A percentile compares a stretch with the other conserved stretches of the same genome.
phyloP scores from a whole-genome alignment of 2,329 filamentous ascomycete genomes.

The Capronia coronata region DNA sequence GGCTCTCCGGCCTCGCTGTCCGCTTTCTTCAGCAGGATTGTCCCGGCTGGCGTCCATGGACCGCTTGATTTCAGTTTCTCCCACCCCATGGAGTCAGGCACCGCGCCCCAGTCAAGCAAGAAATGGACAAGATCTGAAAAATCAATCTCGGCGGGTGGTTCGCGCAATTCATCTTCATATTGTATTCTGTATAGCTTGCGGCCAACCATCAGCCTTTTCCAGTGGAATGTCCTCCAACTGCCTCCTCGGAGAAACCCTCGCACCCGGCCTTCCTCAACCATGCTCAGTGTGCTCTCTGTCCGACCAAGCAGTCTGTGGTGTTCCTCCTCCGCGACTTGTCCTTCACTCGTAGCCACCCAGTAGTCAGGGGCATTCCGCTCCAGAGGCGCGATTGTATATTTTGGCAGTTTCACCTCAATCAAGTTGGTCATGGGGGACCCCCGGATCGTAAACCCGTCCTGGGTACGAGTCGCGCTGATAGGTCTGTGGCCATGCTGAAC shows the following conservation, averaged over 20 bases:
- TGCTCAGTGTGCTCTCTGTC: conserved; percentile 23
- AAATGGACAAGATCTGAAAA: conserved; percentile 59
- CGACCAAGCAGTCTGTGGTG: conserved; percentile 30
- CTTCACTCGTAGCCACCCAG: conserved; percentile 47
- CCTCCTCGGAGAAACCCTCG: conserved; percentile 54
- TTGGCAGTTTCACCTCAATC: conserved; percentile 60
- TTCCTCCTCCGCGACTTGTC: conserved; percentile 22
- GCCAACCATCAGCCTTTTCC: conserved; percentile 57
- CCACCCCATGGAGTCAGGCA: conserved; percentile 55
- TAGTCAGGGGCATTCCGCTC: conserved; percentile 54
- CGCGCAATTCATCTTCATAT: conserved; percentile 48
- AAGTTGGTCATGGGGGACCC: conserved; percentile 60
- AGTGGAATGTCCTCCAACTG: conserved; percentile 60
- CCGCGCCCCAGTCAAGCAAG: conserved; percentile 56
- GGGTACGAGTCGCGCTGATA: conserved; percentile 14
- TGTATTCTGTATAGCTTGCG: conserved; percentile 57
- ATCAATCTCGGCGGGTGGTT: conserved; percentile 45
- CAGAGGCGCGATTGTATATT: conserved; percentile 57
- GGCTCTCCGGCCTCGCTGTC: conserved; percentile 10
- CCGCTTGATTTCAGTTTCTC: conserved; percentile 52
- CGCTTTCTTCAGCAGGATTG: conserved; percentile 50
- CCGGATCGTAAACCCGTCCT: conserved; percentile 51
- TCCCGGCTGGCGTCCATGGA: conserved; percentile 56
- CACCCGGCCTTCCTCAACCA: conserved; percentile 24
- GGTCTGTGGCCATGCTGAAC: conserved; percentile 46